A percentile compares a stretch with the other conserved stretches of the same genome.
These are phyloP conservation scores for Wickerhamiella parazyma DNA, from an alignment of 805 yeast species.

Conservation along the genomic window DNA sequence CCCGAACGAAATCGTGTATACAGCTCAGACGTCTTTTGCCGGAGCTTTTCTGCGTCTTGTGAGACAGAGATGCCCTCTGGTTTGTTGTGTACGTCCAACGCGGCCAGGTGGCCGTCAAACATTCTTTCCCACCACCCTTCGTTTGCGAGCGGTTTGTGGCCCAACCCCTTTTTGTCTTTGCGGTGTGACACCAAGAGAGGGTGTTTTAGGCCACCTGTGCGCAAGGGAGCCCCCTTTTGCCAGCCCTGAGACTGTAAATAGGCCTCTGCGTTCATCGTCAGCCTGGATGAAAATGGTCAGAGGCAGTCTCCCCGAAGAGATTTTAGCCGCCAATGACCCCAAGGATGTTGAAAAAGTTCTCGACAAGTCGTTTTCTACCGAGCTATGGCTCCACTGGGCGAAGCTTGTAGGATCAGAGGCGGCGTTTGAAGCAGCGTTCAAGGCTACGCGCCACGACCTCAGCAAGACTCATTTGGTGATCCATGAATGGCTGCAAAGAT, in stretches of 20 bases:
- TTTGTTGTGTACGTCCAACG: constrained; percentile 40
- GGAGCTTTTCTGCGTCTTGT: constrained; percentile 33
- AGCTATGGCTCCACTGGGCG: too few species aligned
- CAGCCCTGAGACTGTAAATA: constrained; percentile 77
- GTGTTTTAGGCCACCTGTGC: constrained; percentile 62
- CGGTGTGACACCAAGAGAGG: constrained; percentile 87
- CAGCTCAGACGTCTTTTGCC: constrained; percentile 43
- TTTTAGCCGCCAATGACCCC: neutral
- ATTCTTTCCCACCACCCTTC: constrained; percentile 96
- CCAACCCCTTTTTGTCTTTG: constrained; percentile 81
- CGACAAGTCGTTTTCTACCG: too few species aligned
- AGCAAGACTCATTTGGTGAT: too few species aligned
- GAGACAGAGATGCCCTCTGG: constrained; percentile 28
- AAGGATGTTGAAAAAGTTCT: too few species aligned
- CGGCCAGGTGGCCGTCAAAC: constrained; percentile 84
- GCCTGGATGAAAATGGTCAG: neutral
- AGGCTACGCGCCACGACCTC: too few species aligned
- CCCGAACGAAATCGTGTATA: constrained; percentile 83
- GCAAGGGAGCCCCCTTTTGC: constrained; percentile 80
- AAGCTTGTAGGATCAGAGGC: too few species aligned
- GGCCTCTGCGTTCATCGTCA: constrained; percentile 53
- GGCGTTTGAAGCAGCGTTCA: too few species aligned
- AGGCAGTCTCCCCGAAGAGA: neutral
- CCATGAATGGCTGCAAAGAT: too few species aligned
- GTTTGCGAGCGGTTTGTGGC: constrained; percentile 56